Evolutionary conservation across 2,329 filamentous ascomycete species (phyloP), one percentile per base, ranked within the genome.

Genomic region (Sphaceloma murrayae): DNA sequence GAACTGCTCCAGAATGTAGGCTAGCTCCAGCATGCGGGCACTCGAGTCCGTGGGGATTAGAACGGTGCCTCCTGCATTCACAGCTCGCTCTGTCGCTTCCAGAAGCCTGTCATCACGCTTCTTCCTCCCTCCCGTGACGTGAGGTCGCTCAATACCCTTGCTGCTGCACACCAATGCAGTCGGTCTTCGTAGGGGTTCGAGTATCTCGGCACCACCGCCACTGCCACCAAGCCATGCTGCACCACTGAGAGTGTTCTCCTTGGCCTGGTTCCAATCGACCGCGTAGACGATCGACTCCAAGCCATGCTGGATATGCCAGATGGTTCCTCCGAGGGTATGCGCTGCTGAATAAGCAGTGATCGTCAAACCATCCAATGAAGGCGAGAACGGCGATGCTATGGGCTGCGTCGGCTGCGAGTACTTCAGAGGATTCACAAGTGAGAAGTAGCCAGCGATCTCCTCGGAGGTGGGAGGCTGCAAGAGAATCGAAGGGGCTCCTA

Each of bases 231-330:
- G 73, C 86, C 91, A 96, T 18, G 89, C 87, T 16, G 91, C 91
- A 50, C 89, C 89, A 0, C 89, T 80, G 48, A 94, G 80, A 11
- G 96, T 87, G 64, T 94, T 94, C 61, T 98, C 91, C 53, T 86
- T 78, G n/a, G 84, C 86, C 64, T 95, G 88, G 55, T 95, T 95
- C 91, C 91, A 98, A 58, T 96, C 89, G 13, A 95, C 85, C 0
- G 91, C 89, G 56, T 98, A 96, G 1, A 98, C 88, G 31, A 98
- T 89, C 1, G 88, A 95, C 62, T 98, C 91, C 58, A 95, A 74
- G 0, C 88, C 87, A 67, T 96, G 87, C 57, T 96, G 89, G 52
- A 98, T 88, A 57, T 96, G 89, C 91, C 91, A 98, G 68, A 98
- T 94, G 17, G 91, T 96, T 46, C 91, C 91, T 61, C 91, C 91